Evolutionary conservation across 1,284 basidiomycete genomes (phyloP).

Genomic region (Ceratorhiza oryzae-sativae): DNA sequence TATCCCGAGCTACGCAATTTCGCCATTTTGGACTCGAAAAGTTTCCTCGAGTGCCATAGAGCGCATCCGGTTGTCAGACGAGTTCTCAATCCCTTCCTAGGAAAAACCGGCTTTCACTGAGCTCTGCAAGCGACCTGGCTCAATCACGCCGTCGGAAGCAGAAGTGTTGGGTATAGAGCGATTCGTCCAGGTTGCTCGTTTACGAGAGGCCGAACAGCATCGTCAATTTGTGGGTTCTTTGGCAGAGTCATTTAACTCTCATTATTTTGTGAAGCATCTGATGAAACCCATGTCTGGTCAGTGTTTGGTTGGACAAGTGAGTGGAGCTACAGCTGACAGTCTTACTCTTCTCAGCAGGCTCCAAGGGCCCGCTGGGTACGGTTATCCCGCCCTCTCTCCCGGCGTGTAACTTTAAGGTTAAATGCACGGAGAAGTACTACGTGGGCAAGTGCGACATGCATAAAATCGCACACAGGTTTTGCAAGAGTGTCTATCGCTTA

Average conservation of each 20-base stretch:
- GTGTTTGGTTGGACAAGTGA: not conserved
- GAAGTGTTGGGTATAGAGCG: constrained; percentile 6
- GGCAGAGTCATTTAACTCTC: not conserved
- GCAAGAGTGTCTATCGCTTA: not conserved
- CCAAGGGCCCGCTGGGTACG: not conserved
- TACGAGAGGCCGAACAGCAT: constrained; percentile 23
- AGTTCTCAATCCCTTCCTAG: constrained; percentile 1
- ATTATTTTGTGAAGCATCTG: not conserved
- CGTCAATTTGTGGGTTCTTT: not conserved
- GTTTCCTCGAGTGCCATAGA: not conserved
- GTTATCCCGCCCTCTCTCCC: not conserved
- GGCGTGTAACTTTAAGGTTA: constrained; percentile 1
- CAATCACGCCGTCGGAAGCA: constrained; percentile 12
- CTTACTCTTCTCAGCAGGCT: not conserved
- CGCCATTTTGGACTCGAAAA: constrained; percentile 2
- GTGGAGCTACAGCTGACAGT: not conserved
- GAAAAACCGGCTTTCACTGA: constrained; percentile 23
- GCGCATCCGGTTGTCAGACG: constrained; percentile 17
- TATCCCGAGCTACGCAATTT: constrained; percentile 2
- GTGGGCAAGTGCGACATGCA: constrained; percentile 12
- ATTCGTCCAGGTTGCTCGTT: not conserved
- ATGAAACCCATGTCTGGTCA: too few species aligned
- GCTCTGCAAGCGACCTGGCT: constrained; percentile 1
- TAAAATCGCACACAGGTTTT: not conserved
- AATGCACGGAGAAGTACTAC: not conserved